Base-by-base conservation (phyloP, 352 stramenopile genomes). In the Phytophthora citrophthora region DNA sequence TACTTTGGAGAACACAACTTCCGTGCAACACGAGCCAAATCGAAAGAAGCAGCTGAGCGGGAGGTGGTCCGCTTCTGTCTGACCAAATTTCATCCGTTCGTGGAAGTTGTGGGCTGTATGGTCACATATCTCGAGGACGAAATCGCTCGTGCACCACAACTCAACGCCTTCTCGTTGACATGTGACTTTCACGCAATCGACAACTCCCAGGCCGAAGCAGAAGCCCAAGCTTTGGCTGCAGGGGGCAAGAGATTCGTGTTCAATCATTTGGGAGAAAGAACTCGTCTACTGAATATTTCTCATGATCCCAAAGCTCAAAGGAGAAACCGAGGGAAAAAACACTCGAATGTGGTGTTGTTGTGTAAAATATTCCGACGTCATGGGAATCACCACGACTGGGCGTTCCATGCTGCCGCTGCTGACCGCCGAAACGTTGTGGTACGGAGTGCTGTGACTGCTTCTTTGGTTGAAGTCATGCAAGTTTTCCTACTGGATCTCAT, bases 401-500 rank as follows among this genome's bases (percentile, higher is more conserved):
- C 56, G 5, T 78, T 86, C 51, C 72, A 90, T 46, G 51, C 68
- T 32, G 83, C 81, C 18, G 34, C 39, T 12, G 66, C 77, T 12
- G 47, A 53, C 2, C 57, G 62, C 32, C 64, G 62, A 20, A 51
- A 62, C 13, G 74, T 74, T 5, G 27, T 52, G 1, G 65, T 88
- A 31, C 74, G 74, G 2, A 87, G 80, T 24, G 71, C 76, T 13
- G 76, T 89, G 32, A 81, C 72, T 11, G 59, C 80, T 3, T 65
- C 72, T 4, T 59, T 90, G 0, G 61, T 74, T 26, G 74, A 86
- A 55, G 61, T 65, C 4, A 82, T 88, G 70, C 79, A 91, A 18
- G 54, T 88, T 1, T 87, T 85, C 32, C 60, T 91, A 15, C 46
- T 91, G 5, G 81, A 89, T 46, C 76, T 90, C 56, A 85, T 90